Evolutionary conservation across 2,329 filamentous ascomycete genomes (phyloP).

Genomic region (Aspergillus terreus): DNA sequence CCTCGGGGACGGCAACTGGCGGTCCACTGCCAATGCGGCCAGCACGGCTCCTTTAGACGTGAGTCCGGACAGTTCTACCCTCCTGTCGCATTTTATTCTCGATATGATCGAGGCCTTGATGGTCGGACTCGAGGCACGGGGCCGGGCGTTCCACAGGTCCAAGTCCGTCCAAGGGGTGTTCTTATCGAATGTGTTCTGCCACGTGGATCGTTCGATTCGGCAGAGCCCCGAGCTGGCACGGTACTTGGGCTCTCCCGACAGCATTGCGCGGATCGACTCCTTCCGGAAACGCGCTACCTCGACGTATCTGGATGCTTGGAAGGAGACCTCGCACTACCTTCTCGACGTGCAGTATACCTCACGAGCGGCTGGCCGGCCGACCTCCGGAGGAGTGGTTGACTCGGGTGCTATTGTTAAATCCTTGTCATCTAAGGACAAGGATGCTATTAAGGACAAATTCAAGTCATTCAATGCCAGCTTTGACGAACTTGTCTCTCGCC

Average conservation of each 20-base stretch:
- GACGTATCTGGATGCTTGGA: slow-evolving; percentile 82
- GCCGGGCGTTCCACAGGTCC: slow-evolving; percentile 67
- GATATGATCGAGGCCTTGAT: slow-evolving; percentile 85
- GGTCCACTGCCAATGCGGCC: slow-evolving; percentile 57
- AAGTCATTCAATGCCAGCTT: slow-evolving; percentile 85
- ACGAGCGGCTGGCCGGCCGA: slow-evolving; percentile 61
- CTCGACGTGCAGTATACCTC: slow-evolving; percentile 92
- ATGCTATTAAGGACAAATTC: slow-evolving; percentile 95
- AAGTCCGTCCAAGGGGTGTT: slow-evolving; percentile 84
- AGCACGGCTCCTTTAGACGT: slow-evolving; percentile 78
- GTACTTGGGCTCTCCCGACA: slow-evolving; percentile 61
- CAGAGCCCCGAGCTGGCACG: slow-evolving; percentile 69
- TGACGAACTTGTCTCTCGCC: slow-evolving; percentile 78
- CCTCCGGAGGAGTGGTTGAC: slow-evolving; percentile 64
- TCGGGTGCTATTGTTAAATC: slow-evolving; percentile 80
- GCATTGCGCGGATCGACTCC: slow-evolving; percentile 65
- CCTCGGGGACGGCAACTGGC: slow-evolving; percentile 89
- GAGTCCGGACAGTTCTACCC: slow-evolving; percentile 78
- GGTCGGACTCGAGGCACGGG: slow-evolving; percentile 69
- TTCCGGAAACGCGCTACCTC: slow-evolving; percentile 85
- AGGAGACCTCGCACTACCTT: slow-evolving; percentile 77
- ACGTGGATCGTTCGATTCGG: slow-evolving; percentile 80
- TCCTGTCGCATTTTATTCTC: slow-evolving; percentile 84
- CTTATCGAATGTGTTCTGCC: slow-evolving; percentile 78
- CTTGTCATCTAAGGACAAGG: slow-evolving; percentile 84